Base-by-base conservation (phyloP, 768 basidiomycete species). In the Kwoniella heveanensis region DNA sequence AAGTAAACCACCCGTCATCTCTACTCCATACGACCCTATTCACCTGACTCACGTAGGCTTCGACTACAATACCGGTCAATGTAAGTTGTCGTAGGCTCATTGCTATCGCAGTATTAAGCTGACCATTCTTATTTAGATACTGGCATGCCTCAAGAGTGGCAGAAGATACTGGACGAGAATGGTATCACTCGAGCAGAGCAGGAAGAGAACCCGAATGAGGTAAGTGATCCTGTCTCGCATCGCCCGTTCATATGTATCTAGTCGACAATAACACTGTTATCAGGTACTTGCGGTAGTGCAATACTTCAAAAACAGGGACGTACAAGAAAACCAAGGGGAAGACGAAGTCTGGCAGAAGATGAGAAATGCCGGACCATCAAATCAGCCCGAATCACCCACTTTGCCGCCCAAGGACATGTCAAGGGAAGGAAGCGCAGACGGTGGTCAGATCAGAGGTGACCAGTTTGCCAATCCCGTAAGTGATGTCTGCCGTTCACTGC, bases 11-110 rank as follows among this genome's bases (percentile, higher is more conserved):
- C 74, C 80, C 22, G 92, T 95, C 81, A 98, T 99, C 83, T 92
- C 91, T 78, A 94, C 93, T 0, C 96, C 96, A 0, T 98, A 95
- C 79, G 96, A 99, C 81, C 96, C 96, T 30, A 95, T 98, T 39
- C 95, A 98, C 83, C 89, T 99, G 74, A 98, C 96, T 2, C 96
- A 99, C 78, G 96, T 99, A 77, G 95, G 95, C 64, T 98, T 97
- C 87, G 97, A 99, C 81, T 91, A 91, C 6, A 95, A 92, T 60
- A 98, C 95, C 0, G 96, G 96, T 62, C 95, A 99, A 82, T 98
- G 81, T 81, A 56, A 68, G 79, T 12, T 27, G 2, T 25, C 29
- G 13, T 22, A 24, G 10, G 21, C 54, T 27, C n/a, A 17, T 19
- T 32, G 7, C 21, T 13, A 27, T 1, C 30, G 17, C 25, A 30